These are phyloP conservation scores for Zasmidium angulare DNA, from an alignment of 2,329 filamentous ascomycete genomes.

Conservation along the genomic window DNA sequence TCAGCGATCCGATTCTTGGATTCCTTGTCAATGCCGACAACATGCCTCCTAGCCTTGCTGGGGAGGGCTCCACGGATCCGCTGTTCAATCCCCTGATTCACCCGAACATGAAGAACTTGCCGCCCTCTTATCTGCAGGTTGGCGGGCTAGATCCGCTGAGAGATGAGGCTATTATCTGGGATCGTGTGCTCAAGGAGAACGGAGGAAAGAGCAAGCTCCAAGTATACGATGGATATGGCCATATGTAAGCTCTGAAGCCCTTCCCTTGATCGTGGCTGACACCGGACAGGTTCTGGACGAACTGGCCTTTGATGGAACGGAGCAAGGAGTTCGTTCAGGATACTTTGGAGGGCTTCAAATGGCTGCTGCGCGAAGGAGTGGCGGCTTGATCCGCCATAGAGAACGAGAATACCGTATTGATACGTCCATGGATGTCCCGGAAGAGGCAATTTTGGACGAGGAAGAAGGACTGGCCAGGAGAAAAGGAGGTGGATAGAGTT, in stretches of 20 bases:
- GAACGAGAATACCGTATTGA: too few relatives aligned
- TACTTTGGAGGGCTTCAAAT: slow-evolving; percentile 23
- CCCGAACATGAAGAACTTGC: slow-evolving; percentile 35
- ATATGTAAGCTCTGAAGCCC: slow-evolving; percentile 16
- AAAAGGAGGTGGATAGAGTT: too few relatives aligned
- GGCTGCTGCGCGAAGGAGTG: slow-evolving; percentile 14
- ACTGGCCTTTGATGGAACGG: slow-evolving; percentile 20
- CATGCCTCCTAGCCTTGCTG: slow-evolving; percentile 29
- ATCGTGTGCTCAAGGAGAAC: slow-evolving; percentile 45
- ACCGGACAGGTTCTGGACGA: slow-evolving; percentile 12
- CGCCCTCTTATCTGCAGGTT: slow-evolving; percentile 51
- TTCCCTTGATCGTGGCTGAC: background rate
- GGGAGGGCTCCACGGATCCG: slow-evolving; percentile 7
- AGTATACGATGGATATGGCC: slow-evolving; percentile 41
- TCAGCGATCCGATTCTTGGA: background rate
- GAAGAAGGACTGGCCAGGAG: too few relatives aligned
- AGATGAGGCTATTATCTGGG: slow-evolving; percentile 56
- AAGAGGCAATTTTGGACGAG: too few relatives aligned
- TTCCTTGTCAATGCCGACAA: slow-evolving; percentile 15
- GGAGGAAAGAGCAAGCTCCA: slow-evolving; percentile 46
- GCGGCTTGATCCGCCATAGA: too few relatives aligned
- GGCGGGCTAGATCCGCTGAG: slow-evolving; percentile 52
- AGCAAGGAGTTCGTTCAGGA: slow-evolving; percentile 25
- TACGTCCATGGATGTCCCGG: too few relatives aligned
- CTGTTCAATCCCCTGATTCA: slow-evolving; percentile 17